Conservation (phyloP, 768 basidiomycete genomes). For the Leccinum arenicola region DNA sequence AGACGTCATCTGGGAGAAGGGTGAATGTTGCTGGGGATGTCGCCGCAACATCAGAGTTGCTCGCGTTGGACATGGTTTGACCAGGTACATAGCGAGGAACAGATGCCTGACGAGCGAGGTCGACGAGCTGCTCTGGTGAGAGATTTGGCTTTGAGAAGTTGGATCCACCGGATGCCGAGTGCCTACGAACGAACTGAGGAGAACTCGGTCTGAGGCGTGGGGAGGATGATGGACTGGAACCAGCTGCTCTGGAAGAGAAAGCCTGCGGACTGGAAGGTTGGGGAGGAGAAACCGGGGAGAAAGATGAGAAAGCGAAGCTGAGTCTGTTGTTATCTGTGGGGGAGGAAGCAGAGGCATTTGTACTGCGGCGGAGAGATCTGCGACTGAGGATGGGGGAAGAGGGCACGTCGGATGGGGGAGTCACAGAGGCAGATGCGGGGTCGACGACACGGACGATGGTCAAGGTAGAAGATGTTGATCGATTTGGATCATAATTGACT, state of each 20-base stretch:
- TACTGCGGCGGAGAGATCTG: constrained; percentile 32
- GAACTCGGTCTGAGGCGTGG: constrained; percentile 50
- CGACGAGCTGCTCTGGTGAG: constrained; percentile 71
- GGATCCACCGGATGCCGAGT: constrained; percentile 33
- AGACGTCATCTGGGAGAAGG: constrained; percentile 70
- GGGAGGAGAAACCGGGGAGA: constrained; percentile 34
- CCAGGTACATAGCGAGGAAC: constrained; percentile 33
- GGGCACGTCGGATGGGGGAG: constrained; percentile 24
- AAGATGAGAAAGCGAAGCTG: constrained; percentile 68
- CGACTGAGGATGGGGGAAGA: constrained; percentile 27
- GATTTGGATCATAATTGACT: constrained; percentile 50
- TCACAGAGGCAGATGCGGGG: constrained; percentile 26
- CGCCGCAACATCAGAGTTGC: background rate
- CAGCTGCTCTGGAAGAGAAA: constrained; percentile 30
- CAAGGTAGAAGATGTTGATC: constrained; percentile 59
- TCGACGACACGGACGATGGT: constrained; percentile 70
- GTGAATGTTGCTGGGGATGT: constrained; percentile 60
- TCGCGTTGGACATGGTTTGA: constrained; percentile 4
- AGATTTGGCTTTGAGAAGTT: constrained; percentile 47
- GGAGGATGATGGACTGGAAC: constrained; percentile 35
- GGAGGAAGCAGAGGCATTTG: constrained; percentile 28
- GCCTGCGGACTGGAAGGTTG: constrained; percentile 29
- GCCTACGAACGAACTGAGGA: constrained; percentile 34
- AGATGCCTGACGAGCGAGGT: constrained; percentile 64
- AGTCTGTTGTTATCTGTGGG: constrained; percentile 35